Base-by-base conservation (phyloP, 1,139 yeast species). In the Pichia sp. region DNA sequence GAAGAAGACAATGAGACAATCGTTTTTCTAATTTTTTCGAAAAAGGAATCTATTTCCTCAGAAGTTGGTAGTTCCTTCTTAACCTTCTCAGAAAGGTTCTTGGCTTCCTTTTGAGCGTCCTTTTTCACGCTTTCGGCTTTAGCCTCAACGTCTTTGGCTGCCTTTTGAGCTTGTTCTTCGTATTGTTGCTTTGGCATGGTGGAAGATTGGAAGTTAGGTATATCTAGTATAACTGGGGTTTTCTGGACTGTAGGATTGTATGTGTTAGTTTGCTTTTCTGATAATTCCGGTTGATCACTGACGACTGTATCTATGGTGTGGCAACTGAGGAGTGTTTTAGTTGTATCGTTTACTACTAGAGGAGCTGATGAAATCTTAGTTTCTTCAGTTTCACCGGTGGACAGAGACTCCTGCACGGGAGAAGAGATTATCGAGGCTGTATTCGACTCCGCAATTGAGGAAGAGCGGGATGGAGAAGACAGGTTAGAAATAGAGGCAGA, bases 321-420 rank as follows among this genome's bases (percentile, higher is more conserved):
- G 23, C 32, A 42, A 40, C 55, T 53, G n/a, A 53, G 44, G 7
- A 49, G 19, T 2, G 55, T 53, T 34, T 49, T 53, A 5, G 50
- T 41, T 13, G 55, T 53, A 4, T 53, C 55, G 52, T 53, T 40
- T 5, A 30, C 47, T 26, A 36, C 43, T 42, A 53, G 40, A 11
- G 52, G 53, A 11, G 34, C 26, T 11, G 55, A 52, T 16, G 55
- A 45, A 1, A 52, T 31, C 7, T 31, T 13, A 8, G 36, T 29
- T 4, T 45, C 50, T 7, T 13, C 3, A 10, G 53, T 45, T 23
- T 51, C 47, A 16, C 40, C 26, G 8, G 47, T 16, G 8, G 16
- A 31, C n/a, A 36, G 15, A 3, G 40, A 36, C 40, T 36, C 40
- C 15, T 10, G 40, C 15, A 36, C 15, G n/a, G 40, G 40, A 36